phyloP scores from a whole-genome alignment of 495 filamentous ascomycete genomes.

The Trichodelitschia bisporula region DNA sequence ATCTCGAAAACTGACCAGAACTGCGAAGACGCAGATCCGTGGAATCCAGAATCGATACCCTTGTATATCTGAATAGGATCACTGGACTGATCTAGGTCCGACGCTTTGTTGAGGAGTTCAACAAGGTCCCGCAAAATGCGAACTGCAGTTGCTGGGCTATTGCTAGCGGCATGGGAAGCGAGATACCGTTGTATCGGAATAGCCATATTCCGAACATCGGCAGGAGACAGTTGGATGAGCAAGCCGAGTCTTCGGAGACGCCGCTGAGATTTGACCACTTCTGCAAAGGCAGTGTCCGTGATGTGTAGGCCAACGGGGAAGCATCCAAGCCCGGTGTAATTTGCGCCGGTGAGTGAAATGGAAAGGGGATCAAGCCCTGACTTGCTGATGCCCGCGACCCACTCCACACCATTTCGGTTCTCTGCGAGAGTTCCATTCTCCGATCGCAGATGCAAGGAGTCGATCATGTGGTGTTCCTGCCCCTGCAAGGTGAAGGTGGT shows the following conservation, averaged over 20 bases:
- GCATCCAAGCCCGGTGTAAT: conserved; percentile 26
- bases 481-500: too few species aligned
- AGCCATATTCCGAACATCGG: conserved; percentile 7
- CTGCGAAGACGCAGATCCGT: conserved; percentile 20
- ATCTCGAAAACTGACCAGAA: conserved; percentile 31
- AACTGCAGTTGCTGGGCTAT: too few species aligned
- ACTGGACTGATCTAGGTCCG: conserved; percentile 4
- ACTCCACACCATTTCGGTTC: conserved; percentile 4
- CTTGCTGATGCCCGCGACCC: conserved; percentile 6
- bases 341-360: conserved; percentile 20
- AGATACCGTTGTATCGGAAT: too few species aligned
- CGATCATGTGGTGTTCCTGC: too few species aligned
- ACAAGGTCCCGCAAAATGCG: conserved; percentile 2
- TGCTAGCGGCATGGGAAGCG: too few species aligned
- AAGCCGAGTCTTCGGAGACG: conserved; percentile 22
- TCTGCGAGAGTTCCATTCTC: too few species aligned
- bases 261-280: conserved; percentile 25
- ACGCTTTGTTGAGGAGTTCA: conserved; percentile 3
- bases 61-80: conserved; percentile 16
- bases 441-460: too few species aligned
- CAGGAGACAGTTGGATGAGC: conserved; percentile 19
- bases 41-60: conserved; percentile 30
- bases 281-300: conserved; percentile 20
- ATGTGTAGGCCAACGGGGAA: conserved; percentile 29
- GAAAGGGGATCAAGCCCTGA: conserved; percentile 27